These are phyloP conservation scores for Fusarium concolor DNA, from an alignment of 2,329 filamentous ascomycete species.

Conservation along the genomic window DNA sequence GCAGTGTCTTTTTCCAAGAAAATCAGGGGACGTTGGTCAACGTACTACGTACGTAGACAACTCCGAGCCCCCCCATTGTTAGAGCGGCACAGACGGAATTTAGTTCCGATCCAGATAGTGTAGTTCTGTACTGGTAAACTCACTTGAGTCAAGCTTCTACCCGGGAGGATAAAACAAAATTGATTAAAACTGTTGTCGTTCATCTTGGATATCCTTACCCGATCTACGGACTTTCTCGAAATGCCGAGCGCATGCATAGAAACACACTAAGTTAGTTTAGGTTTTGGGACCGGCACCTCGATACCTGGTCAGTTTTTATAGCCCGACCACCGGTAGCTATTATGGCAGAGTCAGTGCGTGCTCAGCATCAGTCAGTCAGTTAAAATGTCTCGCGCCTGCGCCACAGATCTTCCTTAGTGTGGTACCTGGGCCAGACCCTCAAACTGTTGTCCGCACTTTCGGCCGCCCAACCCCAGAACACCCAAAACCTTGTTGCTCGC, in stretches of 20 bases:
- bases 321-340: constrained; percentile 15
- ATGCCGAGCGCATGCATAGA: constrained; percentile 21
- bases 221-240: constrained; percentile 24
- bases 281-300: constrained; percentile 21
- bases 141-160: constrained; percentile 11
- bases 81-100: constrained; percentile 23
- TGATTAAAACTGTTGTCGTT: not conserved
- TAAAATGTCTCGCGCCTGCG: constrained; percentile 21
- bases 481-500: constrained; percentile 15
- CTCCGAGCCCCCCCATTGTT: not conserved
- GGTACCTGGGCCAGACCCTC: constrained; percentile 20
- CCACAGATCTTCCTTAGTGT: constrained; percentile 29
- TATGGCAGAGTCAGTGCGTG: constrained; percentile 4
- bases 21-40: constrained; percentile 16
- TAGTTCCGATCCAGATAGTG: constrained; percentile 5
- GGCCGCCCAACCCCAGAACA: constrained; percentile 27
- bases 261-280: constrained; percentile 22
- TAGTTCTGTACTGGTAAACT: not conserved
- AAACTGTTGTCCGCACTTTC: constrained; percentile 10
- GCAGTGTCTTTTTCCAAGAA: constrained; percentile 30
- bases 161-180: not conserved
- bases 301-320: constrained; percentile 15
- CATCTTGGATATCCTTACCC: constrained; percentile 33
- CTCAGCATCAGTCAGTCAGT: not conserved
- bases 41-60: not conserved